Evolutionary conservation across 352 stramenopile species (phyloP).

Genomic region (Phytophthora fragariaefolia): DNA sequence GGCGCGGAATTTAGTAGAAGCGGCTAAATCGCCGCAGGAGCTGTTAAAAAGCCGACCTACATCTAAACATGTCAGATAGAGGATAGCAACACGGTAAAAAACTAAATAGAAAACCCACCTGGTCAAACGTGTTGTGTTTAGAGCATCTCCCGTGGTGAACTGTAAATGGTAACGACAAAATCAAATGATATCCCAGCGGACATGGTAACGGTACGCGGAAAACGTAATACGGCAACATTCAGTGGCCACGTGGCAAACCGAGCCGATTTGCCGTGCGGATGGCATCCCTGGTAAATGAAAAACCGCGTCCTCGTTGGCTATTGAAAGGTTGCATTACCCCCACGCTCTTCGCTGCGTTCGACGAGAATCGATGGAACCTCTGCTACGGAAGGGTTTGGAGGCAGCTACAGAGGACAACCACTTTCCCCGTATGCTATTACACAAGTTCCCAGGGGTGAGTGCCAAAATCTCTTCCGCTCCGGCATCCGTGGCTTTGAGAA

Average conservation of each 20-base stretch:
- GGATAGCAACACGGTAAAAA: conserved; percentile 5
- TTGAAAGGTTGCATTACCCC: neutral
- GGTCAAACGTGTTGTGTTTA: conserved; percentile 9
- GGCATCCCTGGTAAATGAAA: neutral
- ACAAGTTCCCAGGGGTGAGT: no score
- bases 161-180: no score
- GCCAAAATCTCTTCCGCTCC: no score
- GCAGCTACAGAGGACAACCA: no score
- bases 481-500: no score
- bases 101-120: neutral
- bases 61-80: neutral
- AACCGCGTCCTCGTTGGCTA: neutral
- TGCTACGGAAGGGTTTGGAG: no score
- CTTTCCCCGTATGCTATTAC: neutral
- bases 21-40: neutral
- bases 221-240: no score
- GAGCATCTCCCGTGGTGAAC: no score
- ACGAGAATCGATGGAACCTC: no score
- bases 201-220: no score
- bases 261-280: neutral
- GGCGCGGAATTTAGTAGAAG: conserved; percentile 8
- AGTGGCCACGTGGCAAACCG: neutral
- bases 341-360: no score
- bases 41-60: neutral
- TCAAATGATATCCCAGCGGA: no score